phyloP scores from a whole-genome alignment of 345 rosid genomes.

The Melaleuca alternifolia region DNA sequence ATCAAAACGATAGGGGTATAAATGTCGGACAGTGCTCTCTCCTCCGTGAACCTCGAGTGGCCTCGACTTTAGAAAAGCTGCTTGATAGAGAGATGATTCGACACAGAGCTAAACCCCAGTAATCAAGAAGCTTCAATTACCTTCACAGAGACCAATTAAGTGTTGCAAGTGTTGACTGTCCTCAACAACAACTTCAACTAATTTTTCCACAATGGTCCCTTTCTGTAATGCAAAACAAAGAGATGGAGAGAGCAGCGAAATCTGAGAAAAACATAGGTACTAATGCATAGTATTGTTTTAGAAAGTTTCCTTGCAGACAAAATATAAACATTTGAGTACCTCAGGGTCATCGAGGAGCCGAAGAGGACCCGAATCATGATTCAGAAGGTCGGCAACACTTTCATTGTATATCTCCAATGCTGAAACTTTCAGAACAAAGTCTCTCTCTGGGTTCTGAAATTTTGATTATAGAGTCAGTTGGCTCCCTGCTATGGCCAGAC shows the following conservation, averaged over 20 bases:
- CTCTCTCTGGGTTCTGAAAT: constrained; percentile 58
- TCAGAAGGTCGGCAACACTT: constrained; percentile 74
- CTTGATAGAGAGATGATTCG: background rate
- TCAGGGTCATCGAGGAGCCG: constrained; percentile 96
- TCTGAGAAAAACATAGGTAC: background rate
- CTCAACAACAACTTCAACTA: constrained; percentile 67
- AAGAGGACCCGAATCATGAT: constrained; percentile 72
- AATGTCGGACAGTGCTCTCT: background rate
- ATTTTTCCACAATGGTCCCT: constrained; percentile 82
- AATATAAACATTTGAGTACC: constrained; percentile 27
- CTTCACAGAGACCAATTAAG: constrained; percentile 81
- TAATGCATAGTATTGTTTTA: background rate
- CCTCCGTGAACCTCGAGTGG: background rate
- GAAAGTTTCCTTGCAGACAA: background rate
- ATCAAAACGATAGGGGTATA: background rate
- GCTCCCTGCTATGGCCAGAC: background rate
- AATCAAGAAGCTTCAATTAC: constrained; percentile 15
- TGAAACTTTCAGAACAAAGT: constrained; percentile 63
- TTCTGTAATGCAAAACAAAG: constrained; percentile 35
- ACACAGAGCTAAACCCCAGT: background rate
- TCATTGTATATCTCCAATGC: constrained; percentile 95
- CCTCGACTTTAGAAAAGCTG: background rate
- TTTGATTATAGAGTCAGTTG: background rate
- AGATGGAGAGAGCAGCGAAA: background rate
- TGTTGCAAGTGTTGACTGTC: constrained; percentile 72